phyloP scores from a whole-genome alignment of 148 eudicot genomes.

The Amaranthus palmeri region DNA sequence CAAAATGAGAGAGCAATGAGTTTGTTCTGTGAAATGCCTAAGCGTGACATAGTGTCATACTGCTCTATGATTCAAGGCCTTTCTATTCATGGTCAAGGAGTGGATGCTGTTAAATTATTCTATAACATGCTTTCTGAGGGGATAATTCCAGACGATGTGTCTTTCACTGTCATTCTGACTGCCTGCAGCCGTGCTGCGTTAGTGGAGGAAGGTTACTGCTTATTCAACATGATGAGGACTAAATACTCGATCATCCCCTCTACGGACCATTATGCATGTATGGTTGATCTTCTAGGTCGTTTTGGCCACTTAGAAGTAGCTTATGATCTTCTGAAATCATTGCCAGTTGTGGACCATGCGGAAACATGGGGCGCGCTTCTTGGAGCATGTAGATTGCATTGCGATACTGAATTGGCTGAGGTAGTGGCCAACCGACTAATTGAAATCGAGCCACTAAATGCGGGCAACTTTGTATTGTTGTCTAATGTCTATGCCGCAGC shows the following conservation, averaged over 20 bases:
- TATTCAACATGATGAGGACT: slow-evolving; percentile 46
- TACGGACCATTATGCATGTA: slow-evolving; percentile 65
- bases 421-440: slow-evolving; percentile 39
- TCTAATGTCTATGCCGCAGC: slow-evolving; percentile 65
- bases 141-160: slow-evolving; percentile 50
- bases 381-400: slow-evolving; percentile 59
- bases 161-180: slow-evolving; percentile 58
- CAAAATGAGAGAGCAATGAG: too few species aligned
- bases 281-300: slow-evolving; percentile 68
- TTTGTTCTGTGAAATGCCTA: slow-evolving; percentile 51
- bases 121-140: slow-evolving; percentile 57
- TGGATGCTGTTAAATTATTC: slow-evolving; percentile 50
- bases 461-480: slow-evolving; percentile 50
- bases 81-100: slow-evolving; percentile 54
- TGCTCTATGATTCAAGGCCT: slow-evolving; percentile 74
- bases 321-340: slow-evolving; percentile 47
- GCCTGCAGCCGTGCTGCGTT: slow-evolving; percentile 59
- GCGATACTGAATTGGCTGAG: slow-evolving; percentile 47
- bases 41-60: slow-evolving; percentile 52
- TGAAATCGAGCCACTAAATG: slow-evolving; percentile 55
- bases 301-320: slow-evolving; percentile 57
- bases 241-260: slow-evolving; percentile 44
- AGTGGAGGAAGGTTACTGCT: slow-evolving; percentile 50
- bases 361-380: slow-evolving; percentile 83
- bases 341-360: slow-evolving; percentile 50